Evolutionary conservation across 2,329 filamentous ascomycete species (phyloP), one percentile per base, ranked within the genome.

Genomic region (Aspergillus sp.): DNA sequence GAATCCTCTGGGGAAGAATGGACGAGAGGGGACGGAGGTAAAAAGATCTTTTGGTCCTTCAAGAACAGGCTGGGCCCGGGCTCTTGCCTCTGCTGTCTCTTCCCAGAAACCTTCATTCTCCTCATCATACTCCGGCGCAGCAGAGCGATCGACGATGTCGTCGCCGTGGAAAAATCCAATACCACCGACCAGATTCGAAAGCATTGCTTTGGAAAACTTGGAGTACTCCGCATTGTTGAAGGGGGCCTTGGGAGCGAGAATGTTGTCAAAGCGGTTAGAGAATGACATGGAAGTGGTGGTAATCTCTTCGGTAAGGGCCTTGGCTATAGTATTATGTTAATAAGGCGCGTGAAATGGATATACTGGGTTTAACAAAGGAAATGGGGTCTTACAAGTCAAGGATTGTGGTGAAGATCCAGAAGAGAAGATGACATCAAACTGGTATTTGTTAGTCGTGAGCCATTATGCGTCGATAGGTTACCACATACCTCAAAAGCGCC

Each of bases 101-200:
- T 93, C 85, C 90, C 91, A 96, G 69, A 97, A 97, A 0, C 88
- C 86, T 67, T 97, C 93, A 46, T 89, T 88, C 52, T 94, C 89
- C 69, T 98, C 93, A 8, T 95, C 89, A 54, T 97, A 97, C 58
- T 95, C 91, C 7, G 85, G 73, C n/a, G 89, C 88, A 59, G 91
- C 88, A 0, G 90, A 95, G 32, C 90, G 85, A 62, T 98, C 93
- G 41, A 95, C 87, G 19, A 96, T 71, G 30, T 89, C 85, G 45
- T 93, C 78, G 33, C 93, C 93, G 59, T 94, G 80, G 71, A 98
- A 98, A 69, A 95, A 97, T 7, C 93, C 93, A 56, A 97, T 88
- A 37, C 93, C 93, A 44, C 93, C 93, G 31, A 95, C 77, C 30
- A 98, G 74, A 64, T 97, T 98, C 2, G 91, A 96, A 55, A 98